Conservation (phyloP, 306 rosid species). For the Gastrolobium villosum region DNA sequence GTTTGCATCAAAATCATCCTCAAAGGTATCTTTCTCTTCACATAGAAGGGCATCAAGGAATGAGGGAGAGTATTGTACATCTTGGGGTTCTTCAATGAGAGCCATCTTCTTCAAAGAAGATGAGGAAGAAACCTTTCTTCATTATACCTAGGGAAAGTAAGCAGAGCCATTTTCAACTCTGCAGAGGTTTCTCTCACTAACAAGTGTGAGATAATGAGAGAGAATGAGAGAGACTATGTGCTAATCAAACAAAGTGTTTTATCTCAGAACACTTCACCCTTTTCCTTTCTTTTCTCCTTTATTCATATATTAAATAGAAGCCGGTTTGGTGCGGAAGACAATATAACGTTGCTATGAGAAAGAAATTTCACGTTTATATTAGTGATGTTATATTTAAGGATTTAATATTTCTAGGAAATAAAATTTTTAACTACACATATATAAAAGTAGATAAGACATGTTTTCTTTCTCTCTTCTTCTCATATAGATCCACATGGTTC, state of each 20-base stretch:
- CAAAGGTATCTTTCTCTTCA: constrained; percentile 66
- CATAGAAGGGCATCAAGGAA: constrained; percentile 74
- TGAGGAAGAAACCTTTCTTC: constrained; percentile 49
- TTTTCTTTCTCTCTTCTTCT: too few species aligned
- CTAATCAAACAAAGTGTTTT: constrained; percentile 60
- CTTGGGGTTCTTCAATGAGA: constrained; percentile 54
- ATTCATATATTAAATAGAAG: too few species aligned
- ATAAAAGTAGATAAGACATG: too few species aligned
- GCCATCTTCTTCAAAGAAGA: constrained; percentile 77
- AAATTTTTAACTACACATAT: too few species aligned
- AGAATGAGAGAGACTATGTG: constrained; percentile 33
- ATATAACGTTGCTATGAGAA: too few species aligned
- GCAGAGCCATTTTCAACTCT: constrained; percentile 59
- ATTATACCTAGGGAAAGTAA: constrained; percentile 37
- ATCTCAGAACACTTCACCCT: constrained; percentile 73
- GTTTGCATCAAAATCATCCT: constrained; percentile 50
- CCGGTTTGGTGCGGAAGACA: too few species aligned
- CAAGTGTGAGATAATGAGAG: constrained; percentile 1
- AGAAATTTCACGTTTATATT: too few species aligned
- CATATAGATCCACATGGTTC: too few species aligned
- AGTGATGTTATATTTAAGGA: too few species aligned
- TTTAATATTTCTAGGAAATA: too few species aligned
- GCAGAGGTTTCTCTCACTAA: constrained; percentile 50
- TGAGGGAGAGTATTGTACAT: constrained; percentile 57
- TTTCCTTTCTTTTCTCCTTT: constrained; percentile 49